Base-by-base conservation (phyloP, 306 rosid species). In the Cucumis cinereus region DNA sequence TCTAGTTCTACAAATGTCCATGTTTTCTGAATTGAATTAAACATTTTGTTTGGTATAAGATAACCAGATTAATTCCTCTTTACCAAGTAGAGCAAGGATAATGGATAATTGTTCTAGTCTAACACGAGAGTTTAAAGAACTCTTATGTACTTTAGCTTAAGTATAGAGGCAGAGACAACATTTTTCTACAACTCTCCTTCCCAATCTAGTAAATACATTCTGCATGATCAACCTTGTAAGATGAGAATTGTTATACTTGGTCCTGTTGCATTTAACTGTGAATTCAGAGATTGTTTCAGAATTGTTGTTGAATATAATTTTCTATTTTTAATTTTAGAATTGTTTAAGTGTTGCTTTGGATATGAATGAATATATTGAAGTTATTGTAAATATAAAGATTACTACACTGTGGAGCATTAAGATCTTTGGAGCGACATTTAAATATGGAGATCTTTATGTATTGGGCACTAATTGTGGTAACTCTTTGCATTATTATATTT, bases 391-490 rank as follows among this genome's bases (percentile, higher is more conserved):
- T n/a, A 26, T 58, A 15, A 8, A 60, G 41, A 30, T n/a, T n/a
- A n/a, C 10, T 54, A 20, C 9, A 30, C 10, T 54, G 11, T 20
- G 22, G 41, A 93, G 98, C 97, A n/a, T 83, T 93, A 85, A 86
- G 98, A 85, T 87, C 97, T 58, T 94, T 93, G 79, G 97, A 93
- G 91, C 89, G 81, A 19, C 84, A 90, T 88, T 81, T 93, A 76
- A 91, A 88, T 87, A 84, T 93, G 94, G 97, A 93, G 71, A 93
- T 77, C n/a, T n/a, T n/a, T n/a, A n/a, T n/a, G 96, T 93, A 50
- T 83, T 93, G 58, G 98, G 98, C 88, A 93, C 98, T 61, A 93
- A 93, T 81, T 93, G 98, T n/a, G 98, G 96, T 93, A 23, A 45
- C 56, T 69, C 14, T 20, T 38, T 38, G 19, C 30, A 7, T 45